phyloP scores from a whole-genome alignment of 306 rosid genomes.

The Leucaena leucocephala region DNA sequence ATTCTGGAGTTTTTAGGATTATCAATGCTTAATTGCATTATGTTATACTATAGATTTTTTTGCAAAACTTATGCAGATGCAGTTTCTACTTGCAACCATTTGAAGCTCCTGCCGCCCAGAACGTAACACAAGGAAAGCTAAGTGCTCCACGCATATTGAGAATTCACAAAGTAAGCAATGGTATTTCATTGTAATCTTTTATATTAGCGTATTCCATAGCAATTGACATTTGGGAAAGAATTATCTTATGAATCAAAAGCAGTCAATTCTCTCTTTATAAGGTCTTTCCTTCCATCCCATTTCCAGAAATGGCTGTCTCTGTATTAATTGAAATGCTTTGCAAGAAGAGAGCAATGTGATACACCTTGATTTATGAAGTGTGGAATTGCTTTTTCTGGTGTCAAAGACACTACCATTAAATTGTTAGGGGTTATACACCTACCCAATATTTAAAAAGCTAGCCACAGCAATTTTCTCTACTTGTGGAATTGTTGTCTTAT shows the following conservation, averaged over 20 bases:
- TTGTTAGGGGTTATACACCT: constrained; percentile 9
- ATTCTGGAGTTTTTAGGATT: constrained; percentile 17
- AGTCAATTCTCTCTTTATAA: neutral
- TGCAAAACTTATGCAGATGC: constrained; percentile 59
- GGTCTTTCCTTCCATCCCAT: neutral
- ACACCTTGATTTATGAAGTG: neutral
- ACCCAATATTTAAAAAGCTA: neutral
- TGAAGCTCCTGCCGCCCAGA: constrained; percentile 73
- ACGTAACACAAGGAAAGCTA: constrained; percentile 78
- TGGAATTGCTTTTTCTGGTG: constrained; percentile 6
- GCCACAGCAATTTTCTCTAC: neutral
- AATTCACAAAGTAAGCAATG: constrained; percentile 70
- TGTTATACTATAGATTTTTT: constrained; percentile 19
- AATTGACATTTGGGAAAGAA: constrained; percentile 12
- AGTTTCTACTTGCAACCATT: constrained; percentile 84
- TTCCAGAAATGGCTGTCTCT: neutral
- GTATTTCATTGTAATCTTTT: neutral
- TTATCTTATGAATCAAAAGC: constrained; percentile 36
- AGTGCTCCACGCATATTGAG: constrained; percentile 92
- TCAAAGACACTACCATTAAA: neutral
- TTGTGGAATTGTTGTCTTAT: constrained; percentile 4
- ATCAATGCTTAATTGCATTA: neutral
- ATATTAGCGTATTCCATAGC: neutral
- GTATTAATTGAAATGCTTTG: neutral
- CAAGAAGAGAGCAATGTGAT: neutral